A percentile compares a stretch with the other conserved stretches of the same genome.
Conservation (phyloP, 768 basidiomycete genomes). For the Suillus fuscotomentosus region DNA sequence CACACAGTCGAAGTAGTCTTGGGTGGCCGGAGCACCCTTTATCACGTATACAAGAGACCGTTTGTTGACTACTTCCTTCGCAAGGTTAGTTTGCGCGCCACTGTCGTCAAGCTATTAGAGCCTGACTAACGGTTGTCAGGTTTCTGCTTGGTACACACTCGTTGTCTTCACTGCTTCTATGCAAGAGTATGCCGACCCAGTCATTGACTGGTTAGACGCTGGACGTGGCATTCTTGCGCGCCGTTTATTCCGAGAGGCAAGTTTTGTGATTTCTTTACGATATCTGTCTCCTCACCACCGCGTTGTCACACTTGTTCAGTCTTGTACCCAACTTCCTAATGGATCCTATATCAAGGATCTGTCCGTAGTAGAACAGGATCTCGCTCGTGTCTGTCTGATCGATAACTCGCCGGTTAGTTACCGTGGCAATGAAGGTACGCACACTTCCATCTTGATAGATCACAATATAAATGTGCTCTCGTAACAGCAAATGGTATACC, state of each 20-base stretch:
- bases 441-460: background rate
- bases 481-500: constrained; percentile 92
- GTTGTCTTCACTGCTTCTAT: constrained; percentile 99
- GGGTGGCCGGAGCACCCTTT: constrained; percentile 84
- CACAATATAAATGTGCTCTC: constrained; percentile 2
- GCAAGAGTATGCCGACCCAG: constrained; percentile 99
- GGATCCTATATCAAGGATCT: constrained; percentile 96
- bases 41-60: constrained; percentile 98
- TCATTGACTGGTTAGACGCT: constrained; percentile 98
- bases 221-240: constrained; percentile 88
- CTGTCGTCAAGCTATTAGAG: background rate
- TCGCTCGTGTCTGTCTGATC: constrained; percentile 90
- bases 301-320: constrained; percentile 43
- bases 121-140: constrained; percentile 47
- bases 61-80: constrained; percentile 94
- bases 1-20: constrained; percentile 94
- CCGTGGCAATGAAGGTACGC: constrained; percentile 85
- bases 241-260: constrained; percentile 88
- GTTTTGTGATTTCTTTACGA: constrained; percentile 28
- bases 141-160: constrained; percentile 97
- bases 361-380: constrained; percentile 81
- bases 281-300: constrained; percentile 6
- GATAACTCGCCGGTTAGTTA: constrained; percentile 97
- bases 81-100: constrained; percentile 51
- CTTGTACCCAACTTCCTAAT: constrained; percentile 88